Percentiles rank a stretch among this genome's conserved stretches.
These are phyloP conservation scores for Capsella rubella DNA, from an alignment of 441 rosid genomes.

Conservation along the genomic window DNA sequence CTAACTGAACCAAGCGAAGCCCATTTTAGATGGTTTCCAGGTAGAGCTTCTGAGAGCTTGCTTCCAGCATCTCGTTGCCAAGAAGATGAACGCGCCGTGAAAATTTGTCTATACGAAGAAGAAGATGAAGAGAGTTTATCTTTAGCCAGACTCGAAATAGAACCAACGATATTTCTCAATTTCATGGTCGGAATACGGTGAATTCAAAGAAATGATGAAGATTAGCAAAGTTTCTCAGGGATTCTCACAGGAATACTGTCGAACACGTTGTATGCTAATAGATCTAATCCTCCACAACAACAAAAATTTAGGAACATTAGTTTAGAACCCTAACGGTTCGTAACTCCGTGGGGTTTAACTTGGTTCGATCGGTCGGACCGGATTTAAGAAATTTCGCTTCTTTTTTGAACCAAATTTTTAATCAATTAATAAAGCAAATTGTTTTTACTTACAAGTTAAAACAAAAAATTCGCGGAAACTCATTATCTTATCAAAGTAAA, in stretches of 20 bases:
- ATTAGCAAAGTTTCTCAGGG: not conserved
- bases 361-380: slow-evolving; percentile 11
- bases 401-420: not conserved
- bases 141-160: slow-evolving; percentile 20
- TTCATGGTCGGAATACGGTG: slow-evolving; percentile 12
- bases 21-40: slow-evolving; percentile 60
- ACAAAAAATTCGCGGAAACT: too few relatives aligned
- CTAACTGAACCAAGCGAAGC: slow-evolving; percentile 68
- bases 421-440: too few relatives aligned
- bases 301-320: not conserved
- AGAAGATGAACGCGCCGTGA: slow-evolving; percentile 41
- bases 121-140: slow-evolving; percentile 22
- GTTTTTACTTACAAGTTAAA: too few relatives aligned
- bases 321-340: slow-evolving; percentile 26
- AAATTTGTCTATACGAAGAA: slow-evolving; percentile 42
- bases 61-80: slow-evolving; percentile 32
- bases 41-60: slow-evolving; percentile 49
- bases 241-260: slow-evolving; percentile 35
- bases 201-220: not conserved
- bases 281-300: slow-evolving; percentile 12
- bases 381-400: not conserved
- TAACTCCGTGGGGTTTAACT: not conserved
- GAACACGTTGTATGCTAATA: slow-evolving; percentile 21
- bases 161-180: slow-evolving; percentile 35
- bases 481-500: not conserved